Percentiles rank a stretch among this genome's conserved stretches.
Evolutionary conservation across 2,329 filamentous ascomycete genomes (phyloP).

Genomic region (Epicoccum sorghinum): DNA sequence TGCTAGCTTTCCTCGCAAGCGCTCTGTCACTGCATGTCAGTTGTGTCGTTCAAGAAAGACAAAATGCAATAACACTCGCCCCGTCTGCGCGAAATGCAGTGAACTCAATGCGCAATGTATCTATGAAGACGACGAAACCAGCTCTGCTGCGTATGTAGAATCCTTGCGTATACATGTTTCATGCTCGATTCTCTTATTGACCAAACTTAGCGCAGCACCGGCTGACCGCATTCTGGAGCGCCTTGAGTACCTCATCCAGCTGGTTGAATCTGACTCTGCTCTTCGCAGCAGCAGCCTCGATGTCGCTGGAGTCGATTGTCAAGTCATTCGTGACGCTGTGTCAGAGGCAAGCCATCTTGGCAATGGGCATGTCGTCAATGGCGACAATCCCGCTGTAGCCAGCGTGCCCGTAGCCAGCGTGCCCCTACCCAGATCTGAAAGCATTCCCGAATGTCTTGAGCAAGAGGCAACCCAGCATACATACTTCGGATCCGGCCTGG

Average conservation of each 20-base stretch:
- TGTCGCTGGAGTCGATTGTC: too few relatives aligned
- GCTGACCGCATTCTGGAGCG: constrained; percentile 13
- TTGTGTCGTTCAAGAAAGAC: constrained; percentile 17
- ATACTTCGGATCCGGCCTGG: constrained; percentile 22
- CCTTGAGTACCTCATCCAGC: constrained; percentile 10
- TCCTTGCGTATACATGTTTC: too few relatives aligned
- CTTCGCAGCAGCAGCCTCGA: neutral
- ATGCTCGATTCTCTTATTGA: neutral
- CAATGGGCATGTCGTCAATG: too few relatives aligned
- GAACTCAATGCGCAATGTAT: constrained; percentile 18
- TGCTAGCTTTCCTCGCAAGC: constrained; percentile 7
- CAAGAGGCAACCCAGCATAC: neutral
- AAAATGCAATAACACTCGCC: constrained; percentile 24
- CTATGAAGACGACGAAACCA: constrained; percentile 11
- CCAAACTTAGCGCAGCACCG: neutral
- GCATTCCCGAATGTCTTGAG: neutral
- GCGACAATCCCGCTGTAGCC: neutral
- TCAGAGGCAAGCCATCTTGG: too few relatives aligned
- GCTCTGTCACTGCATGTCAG: constrained; percentile 13
- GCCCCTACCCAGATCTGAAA: neutral
- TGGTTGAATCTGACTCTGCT: neutral
- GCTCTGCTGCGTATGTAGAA: neutral
- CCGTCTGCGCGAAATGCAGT: constrained; percentile 18
- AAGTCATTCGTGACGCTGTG: too few relatives aligned
- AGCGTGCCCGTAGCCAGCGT: neutral